phyloP scores from a whole-genome alignment of 2,329 filamentous ascomycete species.

The Aspergillus ustus region DNA sequence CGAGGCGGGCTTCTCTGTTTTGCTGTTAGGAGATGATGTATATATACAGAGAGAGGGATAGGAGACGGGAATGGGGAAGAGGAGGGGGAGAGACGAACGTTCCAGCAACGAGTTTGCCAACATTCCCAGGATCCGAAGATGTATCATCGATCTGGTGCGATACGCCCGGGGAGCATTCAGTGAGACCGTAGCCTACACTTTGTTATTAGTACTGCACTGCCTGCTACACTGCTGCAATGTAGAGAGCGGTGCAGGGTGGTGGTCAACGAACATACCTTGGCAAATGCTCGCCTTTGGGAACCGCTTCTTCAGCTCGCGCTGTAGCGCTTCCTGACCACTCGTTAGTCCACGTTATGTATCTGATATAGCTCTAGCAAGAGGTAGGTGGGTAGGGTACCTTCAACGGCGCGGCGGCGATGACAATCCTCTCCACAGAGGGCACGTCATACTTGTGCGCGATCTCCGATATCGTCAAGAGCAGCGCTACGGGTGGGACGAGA shows the following conservation, averaged over 20 bases:
- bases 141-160: constrained; percentile 25
- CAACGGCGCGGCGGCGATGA: constrained; percentile 26
- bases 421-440: constrained; percentile 23
- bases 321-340: constrained; percentile 18
- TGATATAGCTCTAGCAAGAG: background rate
- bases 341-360: background rate
- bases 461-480: constrained; percentile 18
- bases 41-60: background rate
- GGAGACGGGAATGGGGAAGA: background rate
- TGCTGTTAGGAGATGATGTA: background rate
- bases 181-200: constrained; percentile 24
- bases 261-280: constrained; percentile 22
- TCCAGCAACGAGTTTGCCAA: constrained; percentile 26
- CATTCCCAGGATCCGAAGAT: constrained; percentile 19
- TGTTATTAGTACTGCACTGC: background rate
- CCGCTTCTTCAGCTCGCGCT: constrained; percentile 22
- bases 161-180: constrained; percentile 22
- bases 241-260: too few species aligned
- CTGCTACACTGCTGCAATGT: background rate
- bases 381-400: constrained; percentile 23
- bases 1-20: constrained; percentile 23
- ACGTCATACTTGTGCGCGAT: constrained; percentile 23
- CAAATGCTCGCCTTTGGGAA: constrained; percentile 24
- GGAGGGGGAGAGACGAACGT: background rate
- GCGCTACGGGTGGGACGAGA: constrained; percentile 26